Conservation (phyloP, 164 flowering plant species). For the Stephania cephalantha region DNA sequence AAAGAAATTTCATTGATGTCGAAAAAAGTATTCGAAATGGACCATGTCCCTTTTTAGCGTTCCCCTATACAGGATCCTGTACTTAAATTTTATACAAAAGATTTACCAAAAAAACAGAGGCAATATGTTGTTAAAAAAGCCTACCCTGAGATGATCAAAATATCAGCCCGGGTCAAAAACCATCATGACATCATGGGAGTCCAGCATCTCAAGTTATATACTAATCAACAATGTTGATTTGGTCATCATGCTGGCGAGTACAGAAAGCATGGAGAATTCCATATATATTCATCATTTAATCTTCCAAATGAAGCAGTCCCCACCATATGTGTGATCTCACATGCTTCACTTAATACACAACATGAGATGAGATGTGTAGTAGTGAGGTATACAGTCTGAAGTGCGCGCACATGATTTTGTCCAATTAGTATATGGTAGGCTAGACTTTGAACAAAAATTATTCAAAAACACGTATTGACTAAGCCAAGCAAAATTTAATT, state of each 20-base stretch:
- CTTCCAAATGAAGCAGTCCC: slow-evolving; percentile 3
- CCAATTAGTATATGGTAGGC: slow-evolving; percentile 9
- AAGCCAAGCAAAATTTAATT: neutral
- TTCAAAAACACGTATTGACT: neutral
- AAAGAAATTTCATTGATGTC: too few relatives aligned
- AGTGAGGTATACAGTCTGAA: slow-evolving; percentile 6
- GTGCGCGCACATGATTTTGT: slow-evolving; percentile 24
- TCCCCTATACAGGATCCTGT: too few relatives aligned
- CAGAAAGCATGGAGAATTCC: neutral
- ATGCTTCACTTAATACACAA: slow-evolving; percentile 13
- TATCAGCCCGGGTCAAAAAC: too few relatives aligned
- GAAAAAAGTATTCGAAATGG: too few relatives aligned
- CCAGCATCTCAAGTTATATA: too few relatives aligned
- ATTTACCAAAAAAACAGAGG: too few relatives aligned
- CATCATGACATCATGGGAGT: too few relatives aligned
- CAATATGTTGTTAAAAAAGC: too few relatives aligned
- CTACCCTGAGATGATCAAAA: too few relatives aligned
- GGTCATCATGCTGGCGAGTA: neutral
- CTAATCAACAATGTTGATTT: neutral
- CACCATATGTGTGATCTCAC: slow-evolving; percentile 4
- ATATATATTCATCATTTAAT: neutral
- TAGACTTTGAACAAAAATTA: neutral
- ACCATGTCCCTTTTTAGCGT: too few relatives aligned
- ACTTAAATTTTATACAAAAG: too few relatives aligned
- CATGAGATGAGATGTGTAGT: slow-evolving; percentile 13